phyloP scores from a whole-genome alignment of 495 filamentous ascomycete species.

The Penicillium silybi region DNA sequence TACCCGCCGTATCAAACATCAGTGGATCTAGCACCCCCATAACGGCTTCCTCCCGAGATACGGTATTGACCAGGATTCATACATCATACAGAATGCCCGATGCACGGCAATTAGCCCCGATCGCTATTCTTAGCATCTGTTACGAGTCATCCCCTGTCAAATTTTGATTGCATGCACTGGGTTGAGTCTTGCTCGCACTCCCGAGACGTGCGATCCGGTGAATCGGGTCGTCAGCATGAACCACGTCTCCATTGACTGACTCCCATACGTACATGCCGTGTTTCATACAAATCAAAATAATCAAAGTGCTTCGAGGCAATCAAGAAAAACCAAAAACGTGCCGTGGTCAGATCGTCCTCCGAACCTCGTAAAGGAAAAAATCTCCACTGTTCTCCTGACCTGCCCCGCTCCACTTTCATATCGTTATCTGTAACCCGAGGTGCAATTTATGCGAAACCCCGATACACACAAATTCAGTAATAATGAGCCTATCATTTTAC shows the following conservation, averaged over 20 bases:
- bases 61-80: neutral
- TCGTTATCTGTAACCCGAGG: conserved; percentile 6
- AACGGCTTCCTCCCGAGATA: neutral
- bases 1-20: neutral
- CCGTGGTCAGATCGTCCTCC: neutral
- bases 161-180: conserved; percentile 13
- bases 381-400: conserved; percentile 3
- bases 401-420: conserved; percentile 12
- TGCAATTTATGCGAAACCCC: conserved; percentile 22
- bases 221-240: conserved; percentile 1
- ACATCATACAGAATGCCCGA: neutral
- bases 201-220: conserved; percentile 5
- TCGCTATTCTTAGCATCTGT: conserved; percentile 15
- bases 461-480: conserved; percentile 5
- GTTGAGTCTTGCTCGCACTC: neutral
- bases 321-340: neutral
- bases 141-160: neutral
- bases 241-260: neutral
- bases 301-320: neutral
- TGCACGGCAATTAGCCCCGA: conserved; percentile 2
- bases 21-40: neutral
- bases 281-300: neutral
- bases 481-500: neutral
- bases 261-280: neutral
- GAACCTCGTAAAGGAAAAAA: neutral